These are phyloP conservation scores for Syzygium malaccense DNA, from an alignment of 441 rosid species.

Conservation along the genomic window DNA sequence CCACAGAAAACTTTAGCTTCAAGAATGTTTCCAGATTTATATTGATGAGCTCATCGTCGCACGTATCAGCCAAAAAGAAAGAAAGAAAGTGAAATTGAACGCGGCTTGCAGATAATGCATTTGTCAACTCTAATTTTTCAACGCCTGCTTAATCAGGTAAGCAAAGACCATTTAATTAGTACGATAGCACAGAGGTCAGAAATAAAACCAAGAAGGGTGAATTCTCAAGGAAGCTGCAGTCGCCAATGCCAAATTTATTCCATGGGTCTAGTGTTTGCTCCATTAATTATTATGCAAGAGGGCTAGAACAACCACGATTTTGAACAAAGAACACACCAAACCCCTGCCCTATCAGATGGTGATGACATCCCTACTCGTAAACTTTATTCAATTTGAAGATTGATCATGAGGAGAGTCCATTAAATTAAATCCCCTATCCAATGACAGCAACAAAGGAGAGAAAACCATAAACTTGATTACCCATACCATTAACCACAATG, in stretches of 20 bases:
- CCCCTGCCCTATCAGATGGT: neutral
- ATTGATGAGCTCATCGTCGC: neutral
- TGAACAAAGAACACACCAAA: neutral
- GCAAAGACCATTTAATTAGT: neutral
- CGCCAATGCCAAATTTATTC: neutral
- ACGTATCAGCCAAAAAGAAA: neutral
- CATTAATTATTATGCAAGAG: neutral
- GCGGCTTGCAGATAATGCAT: neutral
- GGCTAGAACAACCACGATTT: neutral
- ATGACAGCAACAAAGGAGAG: neutral
- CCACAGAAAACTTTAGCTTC: neutral
- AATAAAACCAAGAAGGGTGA: neutral
- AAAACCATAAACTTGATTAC: neutral
- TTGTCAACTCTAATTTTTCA: neutral
- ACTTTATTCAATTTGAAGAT: neutral
- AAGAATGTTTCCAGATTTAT: neutral
- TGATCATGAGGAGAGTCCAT: neutral
- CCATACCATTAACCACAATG: neutral
- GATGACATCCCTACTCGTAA: neutral
- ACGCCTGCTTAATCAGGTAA: neutral
- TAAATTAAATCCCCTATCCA: neutral
- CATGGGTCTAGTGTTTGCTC: neutral
- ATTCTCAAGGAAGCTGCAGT: neutral
- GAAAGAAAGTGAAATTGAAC: neutral
- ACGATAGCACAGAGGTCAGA: neutral